Conservation (phyloP, 805 yeast genomes). For the Cephaloascus fragrans region DNA sequence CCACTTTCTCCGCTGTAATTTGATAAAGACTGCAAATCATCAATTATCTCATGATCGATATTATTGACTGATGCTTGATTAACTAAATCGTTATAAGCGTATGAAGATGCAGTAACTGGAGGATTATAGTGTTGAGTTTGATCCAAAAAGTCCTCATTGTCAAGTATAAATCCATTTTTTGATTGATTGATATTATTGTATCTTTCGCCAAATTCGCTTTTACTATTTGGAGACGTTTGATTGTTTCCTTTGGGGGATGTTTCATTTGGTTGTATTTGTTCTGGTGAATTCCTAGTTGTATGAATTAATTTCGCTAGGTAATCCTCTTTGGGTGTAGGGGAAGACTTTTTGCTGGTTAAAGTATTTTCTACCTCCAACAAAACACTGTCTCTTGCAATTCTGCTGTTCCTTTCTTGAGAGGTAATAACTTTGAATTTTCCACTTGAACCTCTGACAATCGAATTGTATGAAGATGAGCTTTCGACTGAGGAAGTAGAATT, state of each 20-base stretch:
- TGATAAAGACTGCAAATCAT: not conserved
- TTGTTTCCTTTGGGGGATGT: no score
- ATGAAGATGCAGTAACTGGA: not conserved
- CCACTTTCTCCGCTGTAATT: slow-evolving; percentile 1
- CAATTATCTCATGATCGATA: not conserved
- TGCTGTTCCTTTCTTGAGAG: slow-evolving; percentile 5
- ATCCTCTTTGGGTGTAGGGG: not conserved
- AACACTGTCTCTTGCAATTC: slow-evolving; percentile 2
- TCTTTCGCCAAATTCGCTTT: not conserved
- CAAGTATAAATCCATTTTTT: not conserved
- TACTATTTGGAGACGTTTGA: no score
- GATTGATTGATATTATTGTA: not conserved
- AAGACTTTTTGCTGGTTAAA: slow-evolving; percentile 2
- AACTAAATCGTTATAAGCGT: not conserved
- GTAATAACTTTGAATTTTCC: slow-evolving; percentile 14
- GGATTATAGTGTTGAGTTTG: not conserved
- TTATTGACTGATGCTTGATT: not conserved
- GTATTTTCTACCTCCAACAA: slow-evolving; percentile 1
- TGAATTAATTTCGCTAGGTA: not conserved
- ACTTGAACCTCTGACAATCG: slow-evolving; percentile 21
- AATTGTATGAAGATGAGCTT: slow-evolving; percentile 13
- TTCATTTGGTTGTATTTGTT: not conserved
- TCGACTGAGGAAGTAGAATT: slow-evolving; percentile 1
- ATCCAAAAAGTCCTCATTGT: no score
- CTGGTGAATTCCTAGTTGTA: not conserved